Base-by-base conservation (phyloP, 2,329 filamentous ascomycete genomes). In the Colletotrichum nymphaeae region DNA sequence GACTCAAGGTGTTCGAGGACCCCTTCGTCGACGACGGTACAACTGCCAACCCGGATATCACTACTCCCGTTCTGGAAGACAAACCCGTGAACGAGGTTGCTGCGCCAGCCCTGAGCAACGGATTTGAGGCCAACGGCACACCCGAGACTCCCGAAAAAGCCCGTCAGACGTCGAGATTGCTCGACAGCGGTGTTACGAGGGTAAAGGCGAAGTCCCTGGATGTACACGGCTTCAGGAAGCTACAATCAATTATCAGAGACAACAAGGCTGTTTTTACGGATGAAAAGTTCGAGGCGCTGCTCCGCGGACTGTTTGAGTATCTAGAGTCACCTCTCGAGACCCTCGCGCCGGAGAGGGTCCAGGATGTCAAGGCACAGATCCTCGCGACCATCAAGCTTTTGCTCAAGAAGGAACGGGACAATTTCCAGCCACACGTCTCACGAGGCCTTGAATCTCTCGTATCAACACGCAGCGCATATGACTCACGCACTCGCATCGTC, bases 211-310 rank as follows among this genome's bases (percentile, higher is more conserved):
- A 91, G 77, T 90, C 90, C 1, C 88, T 96, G n/a, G 94, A 95
- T 79, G 93, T 94, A 4, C 93, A 95, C 79, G 93, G 93, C 69
- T 95, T 95, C 86, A 90, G 93, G 66, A 93, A 94, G 78, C 86
- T 95, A 62, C 93, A 95, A 80, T 92, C 92, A 52, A 88, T 95
- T 75, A 88, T 95, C 73, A 91, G 93, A 75, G 92, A 93, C 72
- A 89, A 87, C 78, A 88, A 88, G 77, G 87, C 91, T 16, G 86
- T 90, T 24, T 91, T 93, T 79, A 87, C 88, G 1, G 89, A 92
- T 73, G 90, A 92, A 60, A 93, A 90, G 76, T 95, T 94, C 73
- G 89, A 93, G 75, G 87, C 91, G 8, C 86, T 95, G 2, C 84
- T 95, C 46, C 77, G 89, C 2, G 92, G 91, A 0, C 86, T 95